Percentiles rank a stretch among this genome's conserved stretches.
Evolutionary conservation across 768 basidiomycete species (phyloP).

Genomic region (Butyriboletus loyo): DNA sequence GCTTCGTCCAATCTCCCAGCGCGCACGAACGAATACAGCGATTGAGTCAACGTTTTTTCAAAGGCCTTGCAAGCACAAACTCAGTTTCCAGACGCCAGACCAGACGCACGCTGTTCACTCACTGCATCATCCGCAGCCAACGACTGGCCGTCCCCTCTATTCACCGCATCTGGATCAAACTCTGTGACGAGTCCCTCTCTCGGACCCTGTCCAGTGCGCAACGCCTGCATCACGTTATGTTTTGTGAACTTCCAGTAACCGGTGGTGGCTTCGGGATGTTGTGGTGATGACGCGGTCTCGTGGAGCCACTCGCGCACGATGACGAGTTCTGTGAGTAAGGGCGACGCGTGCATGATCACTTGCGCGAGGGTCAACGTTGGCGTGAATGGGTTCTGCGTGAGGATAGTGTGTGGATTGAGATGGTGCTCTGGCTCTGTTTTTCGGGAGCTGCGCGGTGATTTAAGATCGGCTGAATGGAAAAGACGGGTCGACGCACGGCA

Average conservation of each 20-base stretch:
- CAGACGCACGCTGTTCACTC: conserved; percentile 23
- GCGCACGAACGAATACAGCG: conserved; percentile 78
- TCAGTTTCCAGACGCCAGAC: background rate
- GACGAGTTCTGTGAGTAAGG: conserved; percentile 69
- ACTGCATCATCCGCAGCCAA: conserved; percentile 80
- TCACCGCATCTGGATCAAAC: conserved; percentile 81
- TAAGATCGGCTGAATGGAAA: background rate
- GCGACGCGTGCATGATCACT: conserved; percentile 64
- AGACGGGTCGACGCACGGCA: conserved; percentile 52
- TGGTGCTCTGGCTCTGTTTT: conserved; percentile 53
- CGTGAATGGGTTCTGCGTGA: conserved; percentile 76
- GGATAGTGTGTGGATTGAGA: conserved; percentile 51
- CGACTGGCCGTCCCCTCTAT: conserved; percentile 52
- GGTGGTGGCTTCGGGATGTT: conserved; percentile 67
- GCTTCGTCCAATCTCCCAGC: conserved; percentile 86
- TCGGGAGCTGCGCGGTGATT: conserved; percentile 47
- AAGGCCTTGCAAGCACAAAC: conserved; percentile 52
- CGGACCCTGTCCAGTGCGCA: conserved; percentile 46
- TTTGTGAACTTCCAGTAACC: conserved; percentile 88
- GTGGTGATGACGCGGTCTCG: conserved; percentile 61
- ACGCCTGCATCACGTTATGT: conserved; percentile 62
- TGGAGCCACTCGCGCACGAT: conserved; percentile 89
- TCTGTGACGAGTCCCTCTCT: conserved; percentile 55
- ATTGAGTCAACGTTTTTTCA: conserved; percentile 74
- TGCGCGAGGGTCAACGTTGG: conserved; percentile 75